A percentile compares a stretch with the other conserved stretches of the same genome.
Evolutionary conservation across 257 asterid genomes (phyloP).

Genomic region (Solanum sejunctum): DNA sequence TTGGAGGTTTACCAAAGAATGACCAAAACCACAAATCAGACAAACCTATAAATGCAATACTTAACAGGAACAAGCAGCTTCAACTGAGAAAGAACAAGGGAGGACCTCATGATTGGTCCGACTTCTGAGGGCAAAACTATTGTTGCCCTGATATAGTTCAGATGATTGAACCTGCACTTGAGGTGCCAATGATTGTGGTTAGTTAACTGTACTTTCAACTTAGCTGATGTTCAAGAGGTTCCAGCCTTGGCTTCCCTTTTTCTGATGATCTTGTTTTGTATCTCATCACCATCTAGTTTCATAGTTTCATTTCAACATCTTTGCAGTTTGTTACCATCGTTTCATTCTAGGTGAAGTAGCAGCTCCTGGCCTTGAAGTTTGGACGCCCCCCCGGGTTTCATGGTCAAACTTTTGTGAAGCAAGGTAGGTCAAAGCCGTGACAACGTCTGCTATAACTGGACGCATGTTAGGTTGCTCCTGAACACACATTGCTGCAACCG

Average conservation of each 20-base stretch:
- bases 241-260: slow-evolving; percentile 2
- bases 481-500: slow-evolving; percentile 86
- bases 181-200: neutral
- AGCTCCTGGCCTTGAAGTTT: slow-evolving; percentile 29
- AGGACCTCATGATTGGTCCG: neutral
- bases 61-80: neutral
- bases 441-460: slow-evolving; percentile 78
- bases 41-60: neutral
- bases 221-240: neutral
- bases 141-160: neutral
- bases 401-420: slow-evolving; percentile 53
- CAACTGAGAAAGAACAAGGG: neutral
- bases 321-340: slow-evolving; percentile 26
- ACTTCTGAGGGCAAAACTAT: neutral
- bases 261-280: neutral
- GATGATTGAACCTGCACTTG: neutral
- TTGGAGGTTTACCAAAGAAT: neutral
- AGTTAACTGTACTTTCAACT: neutral
- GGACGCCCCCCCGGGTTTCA: slow-evolving; percentile 21
- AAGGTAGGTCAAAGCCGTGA: slow-evolving; percentile 73
- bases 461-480: slow-evolving; percentile 75
- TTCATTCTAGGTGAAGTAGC: slow-evolving; percentile 45
- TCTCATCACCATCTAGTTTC: neutral
- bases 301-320: neutral
- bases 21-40: neutral